These are phyloP conservation scores for Cytospora chrysosperma DNA, from an alignment of 2,329 filamentous ascomycete genomes.

Conservation along the genomic window DNA sequence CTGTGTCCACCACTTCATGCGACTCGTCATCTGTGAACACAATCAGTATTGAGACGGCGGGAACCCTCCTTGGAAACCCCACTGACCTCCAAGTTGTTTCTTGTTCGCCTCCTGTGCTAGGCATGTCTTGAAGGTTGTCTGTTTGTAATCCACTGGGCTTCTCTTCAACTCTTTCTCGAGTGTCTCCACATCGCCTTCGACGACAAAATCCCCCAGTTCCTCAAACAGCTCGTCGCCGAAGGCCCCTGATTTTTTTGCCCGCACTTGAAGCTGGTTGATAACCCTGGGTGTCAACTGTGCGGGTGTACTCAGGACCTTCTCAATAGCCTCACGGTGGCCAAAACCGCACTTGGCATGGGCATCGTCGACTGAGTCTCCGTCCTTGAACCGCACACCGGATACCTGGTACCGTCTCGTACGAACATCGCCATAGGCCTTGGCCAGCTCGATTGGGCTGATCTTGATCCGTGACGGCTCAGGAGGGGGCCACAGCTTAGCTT, in stretches of 20 bases:
- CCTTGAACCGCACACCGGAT: conserved; percentile 21
- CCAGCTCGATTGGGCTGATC: conserved; percentile 29
- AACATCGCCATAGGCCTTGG: conserved; percentile 67
- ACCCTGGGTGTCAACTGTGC: conserved; percentile 10
- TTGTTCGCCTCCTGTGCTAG: not conserved
- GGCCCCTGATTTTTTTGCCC: conserved; percentile 25
- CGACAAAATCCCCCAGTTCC: conserved; percentile 13
- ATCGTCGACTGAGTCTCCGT: conserved; percentile 17
- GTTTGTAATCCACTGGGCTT: conserved; percentile 7
- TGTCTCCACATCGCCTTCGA: not conserved
- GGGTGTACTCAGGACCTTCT: conserved; percentile 9
- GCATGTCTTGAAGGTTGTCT: not conserved
- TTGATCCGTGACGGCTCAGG: conserved; percentile 21
- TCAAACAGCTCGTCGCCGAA: conserved; percentile 22
- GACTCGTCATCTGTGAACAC: not conserved
- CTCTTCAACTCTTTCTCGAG: conserved; percentile 4
- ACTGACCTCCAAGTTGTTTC: not conserved
- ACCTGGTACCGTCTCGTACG: conserved; percentile 64
- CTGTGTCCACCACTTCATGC: not conserved
- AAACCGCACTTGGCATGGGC: conserved; percentile 28
- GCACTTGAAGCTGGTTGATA: conserved; percentile 23
- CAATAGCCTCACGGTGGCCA: conserved; percentile 23
- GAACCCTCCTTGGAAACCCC: no score
- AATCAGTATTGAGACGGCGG: not conserved
- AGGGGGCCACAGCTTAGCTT: conserved; percentile 24